phyloP scores from a whole-genome alignment of 1,284 basidiomycete species.

The Spongispora temasekensis region DNA sequence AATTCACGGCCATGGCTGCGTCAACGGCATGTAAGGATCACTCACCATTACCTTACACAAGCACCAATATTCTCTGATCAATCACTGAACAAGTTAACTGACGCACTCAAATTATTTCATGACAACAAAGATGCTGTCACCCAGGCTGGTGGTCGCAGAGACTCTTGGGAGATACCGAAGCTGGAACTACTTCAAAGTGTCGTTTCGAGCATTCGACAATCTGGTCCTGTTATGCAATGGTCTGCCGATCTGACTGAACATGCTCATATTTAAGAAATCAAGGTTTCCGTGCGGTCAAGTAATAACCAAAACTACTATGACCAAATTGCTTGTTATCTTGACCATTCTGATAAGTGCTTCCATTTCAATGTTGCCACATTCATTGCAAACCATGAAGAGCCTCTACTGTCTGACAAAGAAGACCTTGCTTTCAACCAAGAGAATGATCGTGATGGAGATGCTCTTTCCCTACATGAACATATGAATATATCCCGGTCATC shows the following conservation, averaged over 20 bases:
- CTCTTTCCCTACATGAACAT: background rate
- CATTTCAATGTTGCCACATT: background rate
- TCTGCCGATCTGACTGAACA: background rate
- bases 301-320: background rate
- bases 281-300: background rate
- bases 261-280: background rate
- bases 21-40: too few relatives aligned
- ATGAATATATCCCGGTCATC: background rate
- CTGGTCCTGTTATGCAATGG: background rate
- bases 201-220: background rate
- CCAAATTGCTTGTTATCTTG: background rate
- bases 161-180: background rate
- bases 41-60: background rate
- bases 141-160: background rate
- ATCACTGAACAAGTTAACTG: background rate
- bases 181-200: background rate
- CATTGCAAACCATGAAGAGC: background rate
- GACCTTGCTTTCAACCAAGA: background rate
- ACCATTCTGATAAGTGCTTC: background rate
- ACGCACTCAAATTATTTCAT: background rate
- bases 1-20: too few relatives aligned
- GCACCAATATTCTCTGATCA: background rate
- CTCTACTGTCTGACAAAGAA: background rate
- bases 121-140: background rate
- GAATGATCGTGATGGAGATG: background rate